Evolutionary conservation across 192 early-diverging fungal species (phyloP).

Genomic region (Coemansia sp.): DNA sequence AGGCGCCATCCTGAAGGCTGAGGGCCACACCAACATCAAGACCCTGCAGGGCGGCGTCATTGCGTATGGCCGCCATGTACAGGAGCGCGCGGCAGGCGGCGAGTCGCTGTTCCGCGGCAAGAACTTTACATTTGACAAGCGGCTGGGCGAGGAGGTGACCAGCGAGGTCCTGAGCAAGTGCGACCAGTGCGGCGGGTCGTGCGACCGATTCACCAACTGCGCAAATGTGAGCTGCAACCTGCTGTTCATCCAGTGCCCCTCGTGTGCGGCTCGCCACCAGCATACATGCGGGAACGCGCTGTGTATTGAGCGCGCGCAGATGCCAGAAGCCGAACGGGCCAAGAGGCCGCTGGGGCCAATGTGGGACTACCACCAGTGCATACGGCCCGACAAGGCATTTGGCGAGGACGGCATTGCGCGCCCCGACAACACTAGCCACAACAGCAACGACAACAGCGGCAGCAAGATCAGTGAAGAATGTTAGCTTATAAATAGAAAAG

Average conservation of each 20-base stretch:
- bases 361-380: slow-evolving; percentile 33
- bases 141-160: slow-evolving; percentile 62
- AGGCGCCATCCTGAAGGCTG: slow-evolving; percentile 65
- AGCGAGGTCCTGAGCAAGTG: slow-evolving; percentile 60
- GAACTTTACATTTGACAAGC: slow-evolving; percentile 79
- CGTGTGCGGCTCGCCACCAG: slow-evolving; percentile 44
- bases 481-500: background rate
- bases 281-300: slow-evolving; percentile 32
- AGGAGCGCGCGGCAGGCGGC: slow-evolving; percentile 13
- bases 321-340: slow-evolving; percentile 39
- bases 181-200: slow-evolving; percentile 61
- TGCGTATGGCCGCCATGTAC: slow-evolving; percentile 63
- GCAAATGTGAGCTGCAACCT: slow-evolving; percentile 65
- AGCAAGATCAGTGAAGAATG: background rate
- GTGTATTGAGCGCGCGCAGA: slow-evolving; percentile 28
- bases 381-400: slow-evolving; percentile 40
- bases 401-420: slow-evolving; percentile 24
- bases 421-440: too few species aligned
- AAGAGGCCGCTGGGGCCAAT: slow-evolving; percentile 25
- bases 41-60: slow-evolving; percentile 69
- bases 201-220: slow-evolving; percentile 65
- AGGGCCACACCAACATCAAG: slow-evolving; percentile 61
- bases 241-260: slow-evolving; percentile 62
- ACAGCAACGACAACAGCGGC: background rate
- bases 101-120: slow-evolving; percentile 63